A percentile compares a stretch with the other conserved stretches of the same genome.
Evolutionary conservation across 441 rosid genomes (phyloP).

Genomic region (Syzygium syzygioides): DNA sequence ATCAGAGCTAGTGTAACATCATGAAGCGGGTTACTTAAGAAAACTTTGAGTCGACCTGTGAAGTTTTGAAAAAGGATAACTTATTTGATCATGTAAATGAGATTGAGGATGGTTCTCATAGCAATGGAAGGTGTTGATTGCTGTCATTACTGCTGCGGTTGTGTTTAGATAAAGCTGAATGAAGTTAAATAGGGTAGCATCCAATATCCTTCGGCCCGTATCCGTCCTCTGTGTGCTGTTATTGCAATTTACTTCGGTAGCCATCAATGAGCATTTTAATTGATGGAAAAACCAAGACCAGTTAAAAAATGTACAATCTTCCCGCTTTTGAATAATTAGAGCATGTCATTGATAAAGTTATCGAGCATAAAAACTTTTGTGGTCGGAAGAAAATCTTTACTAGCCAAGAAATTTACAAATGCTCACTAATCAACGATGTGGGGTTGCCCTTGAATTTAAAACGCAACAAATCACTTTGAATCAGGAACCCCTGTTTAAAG

Average conservation of each 20-base stretch:
- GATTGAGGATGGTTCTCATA: neutral
- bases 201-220: neutral
- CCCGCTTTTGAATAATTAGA: neutral
- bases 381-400: neutral
- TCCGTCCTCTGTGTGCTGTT: neutral
- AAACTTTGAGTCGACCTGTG: neutral
- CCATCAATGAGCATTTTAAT: neutral
- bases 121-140: neutral
- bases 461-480: neutral
- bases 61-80: neutral
- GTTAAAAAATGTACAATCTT: neutral
- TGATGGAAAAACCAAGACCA: neutral
- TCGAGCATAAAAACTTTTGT: neutral
- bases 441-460: neutral
- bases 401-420: neutral
- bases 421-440: neutral
- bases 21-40: neutral
- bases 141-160: neutral
- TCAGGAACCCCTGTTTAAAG: neutral
- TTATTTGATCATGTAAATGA: neutral
- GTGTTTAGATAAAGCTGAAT: neutral
- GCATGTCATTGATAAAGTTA: neutral
- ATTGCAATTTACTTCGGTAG: neutral
- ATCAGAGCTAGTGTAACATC: neutral
- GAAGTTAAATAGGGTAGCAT: neutral